Percentiles rank a stretch among this genome's conserved stretches.
Conservation (phyloP, 768 basidiomycete species). For the Suillus subaureus region DNA sequence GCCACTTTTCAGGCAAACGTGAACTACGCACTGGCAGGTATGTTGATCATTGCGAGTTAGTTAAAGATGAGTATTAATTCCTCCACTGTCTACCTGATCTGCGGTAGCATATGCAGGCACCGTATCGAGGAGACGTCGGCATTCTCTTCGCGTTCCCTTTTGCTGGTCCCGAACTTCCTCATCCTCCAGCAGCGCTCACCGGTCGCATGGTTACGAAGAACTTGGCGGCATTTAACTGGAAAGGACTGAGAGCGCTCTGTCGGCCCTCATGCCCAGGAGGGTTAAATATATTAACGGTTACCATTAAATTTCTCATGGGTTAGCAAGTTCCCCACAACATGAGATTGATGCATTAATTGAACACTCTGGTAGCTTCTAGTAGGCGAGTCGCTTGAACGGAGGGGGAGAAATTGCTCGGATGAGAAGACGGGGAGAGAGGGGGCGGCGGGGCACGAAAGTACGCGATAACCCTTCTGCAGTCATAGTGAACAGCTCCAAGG, state of each 20-base stretch:
- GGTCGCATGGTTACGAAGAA: neutral
- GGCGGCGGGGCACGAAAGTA: neutral
- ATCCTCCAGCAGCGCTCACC: neutral
- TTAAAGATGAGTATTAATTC: neutral
- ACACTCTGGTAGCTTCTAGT: neutral
- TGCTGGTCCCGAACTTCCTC: neutral
- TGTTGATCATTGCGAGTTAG: neutral
- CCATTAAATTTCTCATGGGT: neutral
- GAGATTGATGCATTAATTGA: neutral
- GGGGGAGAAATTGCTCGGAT: neutral
- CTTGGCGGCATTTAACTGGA: neutral
- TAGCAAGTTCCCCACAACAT: neutral
- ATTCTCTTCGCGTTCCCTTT: neutral
- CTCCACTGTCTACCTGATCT: neutral
- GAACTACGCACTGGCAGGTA: neutral
- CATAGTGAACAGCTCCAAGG: neutral
- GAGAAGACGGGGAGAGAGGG: neutral
- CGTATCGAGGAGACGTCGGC: neutral
- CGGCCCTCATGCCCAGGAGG: neutral
- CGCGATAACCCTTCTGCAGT: neutral
- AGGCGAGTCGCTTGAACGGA: neutral
- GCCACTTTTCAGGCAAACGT: neutral
- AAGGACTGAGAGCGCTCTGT: neutral
- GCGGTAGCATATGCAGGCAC: neutral
- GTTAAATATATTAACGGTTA: neutral